Conservation (phyloP, 805 yeast genomes). For the Myxozyma monticola region DNA sequence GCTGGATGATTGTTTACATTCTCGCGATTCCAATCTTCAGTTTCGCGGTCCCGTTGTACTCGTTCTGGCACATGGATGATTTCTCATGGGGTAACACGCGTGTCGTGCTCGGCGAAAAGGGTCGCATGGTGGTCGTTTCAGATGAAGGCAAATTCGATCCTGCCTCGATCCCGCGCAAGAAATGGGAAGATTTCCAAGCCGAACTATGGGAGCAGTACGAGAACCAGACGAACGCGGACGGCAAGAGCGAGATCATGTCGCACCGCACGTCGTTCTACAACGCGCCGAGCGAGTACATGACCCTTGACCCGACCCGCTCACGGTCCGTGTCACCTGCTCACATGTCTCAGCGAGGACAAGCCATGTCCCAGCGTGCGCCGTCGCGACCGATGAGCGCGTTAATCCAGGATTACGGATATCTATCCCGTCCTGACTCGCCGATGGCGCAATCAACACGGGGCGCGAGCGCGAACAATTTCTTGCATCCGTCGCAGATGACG, state of each 20-base stretch:
- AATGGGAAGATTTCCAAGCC: slow-evolving; percentile 61
- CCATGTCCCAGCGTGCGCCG: background rate
- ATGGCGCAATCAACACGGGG: slow-evolving; percentile 1
- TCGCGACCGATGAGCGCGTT: background rate
- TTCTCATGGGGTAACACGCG: slow-evolving; percentile 70
- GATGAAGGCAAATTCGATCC: slow-evolving; percentile 58
- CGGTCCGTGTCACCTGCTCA: slow-evolving; percentile 5
- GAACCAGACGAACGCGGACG: slow-evolving; percentile 20
- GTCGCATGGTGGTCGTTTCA: slow-evolving; percentile 49
- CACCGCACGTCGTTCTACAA: slow-evolving; percentile 7
- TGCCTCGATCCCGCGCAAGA: slow-evolving; percentile 52
- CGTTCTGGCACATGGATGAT: slow-evolving; percentile 67
- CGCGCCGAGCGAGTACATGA: slow-evolving; percentile 9
- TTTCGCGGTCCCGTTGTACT: slow-evolving; percentile 55
- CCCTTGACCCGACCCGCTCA: slow-evolving; percentile 5
- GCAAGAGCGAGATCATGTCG: slow-evolving; percentile 15
- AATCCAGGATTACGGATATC: background rate
- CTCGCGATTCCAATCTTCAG: slow-evolving; percentile 61
- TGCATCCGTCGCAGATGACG: slow-evolving; percentile 10
- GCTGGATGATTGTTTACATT: slow-evolving; percentile 58
- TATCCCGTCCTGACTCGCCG: background rate
- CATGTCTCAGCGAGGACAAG: too few species aligned
- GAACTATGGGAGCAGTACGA: slow-evolving; percentile 44
- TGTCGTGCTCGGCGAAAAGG: slow-evolving; percentile 53
- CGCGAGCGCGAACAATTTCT: background rate